Evolutionary conservation across 345 rosid species (phyloP).

Genomic region (Citrus cavaleriei): DNA sequence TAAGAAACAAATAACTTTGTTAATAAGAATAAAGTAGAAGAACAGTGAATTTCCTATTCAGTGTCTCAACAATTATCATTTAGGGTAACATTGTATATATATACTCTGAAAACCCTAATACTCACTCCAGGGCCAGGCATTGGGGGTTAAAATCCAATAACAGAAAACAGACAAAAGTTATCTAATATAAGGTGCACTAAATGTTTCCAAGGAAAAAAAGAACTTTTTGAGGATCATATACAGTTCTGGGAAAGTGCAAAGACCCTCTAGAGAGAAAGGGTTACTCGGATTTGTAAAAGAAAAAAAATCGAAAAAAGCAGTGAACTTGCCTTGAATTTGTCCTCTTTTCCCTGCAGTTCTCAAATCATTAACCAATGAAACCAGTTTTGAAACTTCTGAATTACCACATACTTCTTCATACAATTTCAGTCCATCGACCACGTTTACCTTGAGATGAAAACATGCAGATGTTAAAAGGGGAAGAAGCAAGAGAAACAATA

Average conservation of each 20-base stretch:
- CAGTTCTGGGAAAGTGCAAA: background rate
- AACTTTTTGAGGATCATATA: background rate
- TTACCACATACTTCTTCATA: constrained; percentile 57
- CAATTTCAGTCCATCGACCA: constrained; percentile 84
- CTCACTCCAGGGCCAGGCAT: background rate
- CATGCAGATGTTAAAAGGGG: constrained; percentile 7
- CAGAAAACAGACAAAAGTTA: background rate
- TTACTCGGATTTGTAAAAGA: background rate
- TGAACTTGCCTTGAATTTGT: constrained; percentile 73
- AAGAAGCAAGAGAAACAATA: constrained; percentile 1
- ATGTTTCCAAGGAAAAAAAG: background rate
- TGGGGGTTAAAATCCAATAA: background rate
- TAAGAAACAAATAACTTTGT: background rate
- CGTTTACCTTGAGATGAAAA: constrained; percentile 61
- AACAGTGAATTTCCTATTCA: background rate
- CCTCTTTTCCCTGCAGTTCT: constrained; percentile 77
- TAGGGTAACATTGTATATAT: background rate
- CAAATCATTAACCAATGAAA: constrained; percentile 68
- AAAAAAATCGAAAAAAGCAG: background rate
- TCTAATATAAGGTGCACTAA: background rate
- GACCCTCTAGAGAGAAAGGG: background rate
- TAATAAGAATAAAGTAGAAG: background rate
- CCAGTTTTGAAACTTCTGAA: constrained; percentile 57
- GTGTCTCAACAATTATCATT: background rate
- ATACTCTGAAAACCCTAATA: background rate